Evolutionary conservation across 345 rosid genomes (phyloP), one percentile per base, ranked within the genome.

Genomic region (Syzygium oleosum): DNA sequence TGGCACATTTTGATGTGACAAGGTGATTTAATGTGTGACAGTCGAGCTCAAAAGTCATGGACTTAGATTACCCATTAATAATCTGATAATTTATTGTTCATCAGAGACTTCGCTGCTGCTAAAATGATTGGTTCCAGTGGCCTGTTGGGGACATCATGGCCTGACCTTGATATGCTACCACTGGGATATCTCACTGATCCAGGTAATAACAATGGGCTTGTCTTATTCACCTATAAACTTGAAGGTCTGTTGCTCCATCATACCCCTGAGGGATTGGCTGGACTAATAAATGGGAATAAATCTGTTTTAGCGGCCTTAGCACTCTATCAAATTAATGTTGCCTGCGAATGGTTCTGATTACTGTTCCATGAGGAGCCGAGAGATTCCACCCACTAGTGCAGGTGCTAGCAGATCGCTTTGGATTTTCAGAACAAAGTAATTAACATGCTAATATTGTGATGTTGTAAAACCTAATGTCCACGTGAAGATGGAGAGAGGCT

Each of bases 151-250:
- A 94, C 91, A 87, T 96, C 99, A 63, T 97, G 99, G 99, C 99
- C 99, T 5, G 99, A 97, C 87, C 88, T 97, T 58, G 99, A 96
- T 88, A 96, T 97, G 99, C 93, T 96, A 52, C 99, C 99, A 25
- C 89, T 97, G 87, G 98, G 99, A 90, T 91, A 97, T 97, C 99
- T 97, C 87, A 94, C 98, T 51, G 96, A 95, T 92, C 97, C 87
- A 93, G 98, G 99, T 97, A 85, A 49, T 22, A 17, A 25, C 54
- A 83, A 23, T 53, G 55, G 51, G 73, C 31, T 41, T 58, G 84
- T 84, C 87, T 85, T 25, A 11, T 85, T 43, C 78, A 34, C 19
- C 53, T 51, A 77, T 73, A 73, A 85, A 52, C 65, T 78, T 43
- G 63, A 25, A 56, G 88, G 58, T 55, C 88, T 79, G 51, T 29